Conservation (phyloP, 1,139 yeast genomes). For the Protomyces lactucae-debilis region DNA sequence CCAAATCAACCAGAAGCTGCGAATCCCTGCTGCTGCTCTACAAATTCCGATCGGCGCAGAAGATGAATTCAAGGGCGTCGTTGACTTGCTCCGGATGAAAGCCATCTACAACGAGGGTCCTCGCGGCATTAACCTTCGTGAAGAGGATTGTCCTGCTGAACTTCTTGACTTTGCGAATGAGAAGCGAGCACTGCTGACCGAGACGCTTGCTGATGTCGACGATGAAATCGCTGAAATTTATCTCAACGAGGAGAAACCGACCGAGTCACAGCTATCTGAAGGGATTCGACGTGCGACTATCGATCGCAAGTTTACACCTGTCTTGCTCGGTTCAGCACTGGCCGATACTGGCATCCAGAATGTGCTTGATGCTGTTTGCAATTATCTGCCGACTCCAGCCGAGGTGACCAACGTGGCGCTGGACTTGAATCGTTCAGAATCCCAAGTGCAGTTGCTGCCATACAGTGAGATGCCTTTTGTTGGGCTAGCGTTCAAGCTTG, state of each 20-base stretch:
- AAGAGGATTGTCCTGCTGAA: constrained; percentile 63
- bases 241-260: constrained; percentile 85
- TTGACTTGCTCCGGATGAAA: constrained; percentile 80
- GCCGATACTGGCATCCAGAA: constrained; percentile 95
- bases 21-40: constrained; percentile 93
- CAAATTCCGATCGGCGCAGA: constrained; percentile 98
- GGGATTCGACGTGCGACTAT: constrained; percentile 97
- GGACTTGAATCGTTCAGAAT: constrained; percentile 65
- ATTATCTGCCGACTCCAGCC: constrained; percentile 89
- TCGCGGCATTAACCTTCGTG: constrained; percentile 75
- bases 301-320: constrained; percentile 96
- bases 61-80: constrained; percentile 76
- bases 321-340: constrained; percentile 94
- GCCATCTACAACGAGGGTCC: constrained; percentile 84
- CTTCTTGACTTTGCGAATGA: constrained; percentile 72
- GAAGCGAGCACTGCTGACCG: constrained; percentile 76
- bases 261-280: constrained; percentile 69
- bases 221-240: constrained; percentile 93
- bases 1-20: constrained; percentile 78
- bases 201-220: constrained; percentile 94
- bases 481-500: constrained; percentile 94
- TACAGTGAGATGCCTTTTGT: constrained; percentile 76
- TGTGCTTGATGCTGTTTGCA: constrained; percentile 92
- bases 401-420: constrained; percentile 87
- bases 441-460: constrained; percentile 70